A percentile compares a stretch with the other conserved stretches of the same genome.
Evolutionary conservation across 768 basidiomycete genomes (phyloP).

Genomic region (Rhodotorula paludigena): DNA sequence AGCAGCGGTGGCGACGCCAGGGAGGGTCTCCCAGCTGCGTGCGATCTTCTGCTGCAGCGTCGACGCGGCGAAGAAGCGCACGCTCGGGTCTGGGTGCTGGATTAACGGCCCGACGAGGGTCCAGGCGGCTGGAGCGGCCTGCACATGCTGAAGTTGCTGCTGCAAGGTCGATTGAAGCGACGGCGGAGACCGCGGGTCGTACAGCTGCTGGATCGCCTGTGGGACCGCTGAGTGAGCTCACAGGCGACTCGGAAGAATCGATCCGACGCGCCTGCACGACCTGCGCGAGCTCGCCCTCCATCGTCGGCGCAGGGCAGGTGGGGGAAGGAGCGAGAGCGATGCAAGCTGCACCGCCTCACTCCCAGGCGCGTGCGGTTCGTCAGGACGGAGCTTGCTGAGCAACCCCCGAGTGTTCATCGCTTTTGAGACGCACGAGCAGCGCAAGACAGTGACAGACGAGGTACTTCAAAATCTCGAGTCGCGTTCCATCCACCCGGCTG

Average conservation of each 20-base stretch:
- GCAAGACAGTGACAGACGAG: too few species aligned
- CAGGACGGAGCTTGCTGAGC: too few species aligned
- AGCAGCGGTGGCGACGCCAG: neutral
- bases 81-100: constrained; percentile 10
- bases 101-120: constrained; percentile 20
- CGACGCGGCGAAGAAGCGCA: constrained; percentile 34
- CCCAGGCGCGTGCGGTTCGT: too few species aligned
- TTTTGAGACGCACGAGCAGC: too few species aligned
- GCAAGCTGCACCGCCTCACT: too few species aligned
- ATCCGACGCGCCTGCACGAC: constrained; percentile 9
- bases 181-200: constrained; percentile 21
- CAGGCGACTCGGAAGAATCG: too few species aligned
- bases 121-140: constrained; percentile 13
- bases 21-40: constrained; percentile 12
- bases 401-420: too few species aligned
- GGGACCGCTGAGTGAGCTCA: neutral
- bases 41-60: constrained; percentile 23
- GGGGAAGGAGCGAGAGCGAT: neutral
- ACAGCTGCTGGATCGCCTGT: constrained; percentile 26
- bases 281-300: constrained; percentile 23
- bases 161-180: constrained; percentile 5
- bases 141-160: constrained; percentile 13
- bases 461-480: too few species aligned
- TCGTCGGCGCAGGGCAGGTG: neutral
- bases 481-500: too few species aligned